phyloP scores from a whole-genome alignment of 805 yeast genomes.

The Yarrowia bubula region DNA sequence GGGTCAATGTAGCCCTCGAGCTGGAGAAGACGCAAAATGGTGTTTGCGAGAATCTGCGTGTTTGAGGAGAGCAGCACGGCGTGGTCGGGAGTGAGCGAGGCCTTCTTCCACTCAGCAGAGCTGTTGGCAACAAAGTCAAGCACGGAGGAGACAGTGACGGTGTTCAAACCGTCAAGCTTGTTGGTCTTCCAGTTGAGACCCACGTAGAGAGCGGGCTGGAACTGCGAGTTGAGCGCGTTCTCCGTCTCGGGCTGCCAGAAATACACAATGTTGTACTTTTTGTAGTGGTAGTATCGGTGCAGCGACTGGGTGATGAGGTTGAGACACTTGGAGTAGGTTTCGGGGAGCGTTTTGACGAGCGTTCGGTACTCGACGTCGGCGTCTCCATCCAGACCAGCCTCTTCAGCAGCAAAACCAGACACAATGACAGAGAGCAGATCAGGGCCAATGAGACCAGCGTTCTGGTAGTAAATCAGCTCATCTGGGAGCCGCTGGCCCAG shows the following conservation, averaged over 20 bases:
- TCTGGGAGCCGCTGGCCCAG: slow-evolving; percentile 83
- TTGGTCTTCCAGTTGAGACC: slow-evolving; percentile 26
- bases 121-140: slow-evolving; percentile 39
- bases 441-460: slow-evolving; percentile 68
- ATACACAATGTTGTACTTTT: slow-evolving; percentile 58
- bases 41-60: slow-evolving; percentile 55
- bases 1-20: slow-evolving; percentile 48
- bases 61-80: slow-evolving; percentile 41
- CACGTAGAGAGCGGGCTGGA: slow-evolving; percentile 26
- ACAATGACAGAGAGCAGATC: slow-evolving; percentile 65
- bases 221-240: slow-evolving; percentile 30
- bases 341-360: slow-evolving; percentile 44
- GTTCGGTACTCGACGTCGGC: slow-evolving; percentile 55
- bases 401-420: slow-evolving; percentile 59
- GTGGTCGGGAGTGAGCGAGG: slow-evolving; percentile 15
- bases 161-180: not conserved
- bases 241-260: slow-evolving; percentile 39
- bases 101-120: slow-evolving; percentile 23
- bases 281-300: slow-evolving; percentile 82
- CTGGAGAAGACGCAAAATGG: slow-evolving; percentile 52
- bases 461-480: slow-evolving; percentile 76
- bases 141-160: slow-evolving; percentile 32
- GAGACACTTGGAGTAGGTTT: slow-evolving; percentile 57
- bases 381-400: slow-evolving; percentile 67
- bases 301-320: slow-evolving; percentile 68